These are phyloP conservation scores for Piedraia hortae DNA, from an alignment of 2,329 filamentous ascomycete genomes.

Conservation along the genomic window DNA sequence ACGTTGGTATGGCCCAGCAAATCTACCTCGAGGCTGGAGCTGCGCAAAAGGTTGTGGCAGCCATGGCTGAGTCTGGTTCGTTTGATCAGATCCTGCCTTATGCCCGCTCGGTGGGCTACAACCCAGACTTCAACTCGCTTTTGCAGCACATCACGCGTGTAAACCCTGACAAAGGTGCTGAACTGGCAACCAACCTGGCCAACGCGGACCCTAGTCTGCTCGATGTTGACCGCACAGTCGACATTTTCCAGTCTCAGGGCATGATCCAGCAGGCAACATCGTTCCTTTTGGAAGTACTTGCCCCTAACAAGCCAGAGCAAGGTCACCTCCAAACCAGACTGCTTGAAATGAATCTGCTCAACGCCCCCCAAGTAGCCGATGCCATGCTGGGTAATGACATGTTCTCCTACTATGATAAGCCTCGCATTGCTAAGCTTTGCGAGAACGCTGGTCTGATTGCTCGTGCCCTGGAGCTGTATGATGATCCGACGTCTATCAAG, in stretches of 20 bases:
- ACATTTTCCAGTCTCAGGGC: conserved; percentile 93
- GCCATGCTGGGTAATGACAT: conserved; percentile 95
- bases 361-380: conserved; percentile 90
- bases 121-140: conserved; percentile 81
- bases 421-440: conserved; percentile 66
- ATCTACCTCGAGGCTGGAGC: conserved; percentile 83
- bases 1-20: conserved; percentile 58
- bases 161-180: conserved; percentile 32
- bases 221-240: conserved; percentile 80
- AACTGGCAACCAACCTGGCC: conserved; percentile 78
- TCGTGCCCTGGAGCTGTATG: conserved; percentile 68
- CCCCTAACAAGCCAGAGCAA: conserved; percentile 85
- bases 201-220: conserved; percentile 72
- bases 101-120: conserved; percentile 57
- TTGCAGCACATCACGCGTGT: conserved; percentile 77
- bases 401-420: conserved; percentile 90
- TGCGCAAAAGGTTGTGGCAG: conserved; percentile 80
- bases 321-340: conserved; percentile 79
- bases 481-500: conserved; percentile 73
- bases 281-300: conserved; percentile 87
- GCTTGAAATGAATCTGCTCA: conserved; percentile 91
- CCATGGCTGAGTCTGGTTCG: conserved; percentile 81
- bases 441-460: conserved; percentile 60
- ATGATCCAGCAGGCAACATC: conserved; percentile 95
- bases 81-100: conserved; percentile 95